A percentile compares a stretch with the other conserved stretches of the same genome.
phyloP scores from a whole-genome alignment of 1,284 basidiomycete genomes.

The Ustilago loliicola region DNA sequence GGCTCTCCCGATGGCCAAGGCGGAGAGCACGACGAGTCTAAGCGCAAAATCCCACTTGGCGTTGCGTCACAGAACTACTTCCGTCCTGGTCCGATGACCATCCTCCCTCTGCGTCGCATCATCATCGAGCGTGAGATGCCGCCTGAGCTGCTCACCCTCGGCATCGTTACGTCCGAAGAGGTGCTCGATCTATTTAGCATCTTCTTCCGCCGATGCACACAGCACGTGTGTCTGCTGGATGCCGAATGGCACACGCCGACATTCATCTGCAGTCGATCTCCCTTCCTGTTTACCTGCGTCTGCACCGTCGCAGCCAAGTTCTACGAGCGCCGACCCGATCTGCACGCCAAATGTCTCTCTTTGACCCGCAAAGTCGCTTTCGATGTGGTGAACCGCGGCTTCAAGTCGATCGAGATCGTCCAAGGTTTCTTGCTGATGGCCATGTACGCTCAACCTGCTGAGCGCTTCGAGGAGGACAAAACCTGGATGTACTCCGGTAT shows the following conservation, averaged over 20 bases:
- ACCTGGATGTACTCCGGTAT: slow-evolving; percentile 79
- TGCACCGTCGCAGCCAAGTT: slow-evolving; percentile 94
- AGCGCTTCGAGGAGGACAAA: slow-evolving; percentile 89
- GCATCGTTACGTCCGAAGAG: slow-evolving; percentile 82
- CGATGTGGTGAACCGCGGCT: slow-evolving; percentile 75
- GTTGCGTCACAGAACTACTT: slow-evolving; percentile 94
- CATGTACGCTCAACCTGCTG: slow-evolving; percentile 70
- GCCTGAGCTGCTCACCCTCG: slow-evolving; percentile 85
- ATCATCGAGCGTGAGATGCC: slow-evolving; percentile 88
- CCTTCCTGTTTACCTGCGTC: slow-evolving; percentile 73
- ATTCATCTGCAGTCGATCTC: slow-evolving; percentile 67
- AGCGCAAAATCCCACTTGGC: slow-evolving; percentile 73
- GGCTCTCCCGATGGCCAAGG: slow-evolving; percentile 14
- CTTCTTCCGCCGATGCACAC: slow-evolving; percentile 75
- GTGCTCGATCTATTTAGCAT: slow-evolving; percentile 91
- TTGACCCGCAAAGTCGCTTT: slow-evolving; percentile 93
- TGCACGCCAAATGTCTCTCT: slow-evolving; percentile 84
- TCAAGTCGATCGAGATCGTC: slow-evolving; percentile 87
- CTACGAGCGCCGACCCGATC: slow-evolving; percentile 84
- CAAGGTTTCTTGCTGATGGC: slow-evolving; percentile 71
- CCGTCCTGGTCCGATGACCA: slow-evolving; percentile 80
- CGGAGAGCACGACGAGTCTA: slow-evolving; percentile 7
- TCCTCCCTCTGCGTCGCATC: slow-evolving; percentile 77
- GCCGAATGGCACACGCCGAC: slow-evolving; percentile 70
- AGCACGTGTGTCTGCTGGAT: slow-evolving; percentile 64